phyloP scores from a whole-genome alignment of 2,329 filamentous ascomycete species.

The Calonectria leucothoes region DNA sequence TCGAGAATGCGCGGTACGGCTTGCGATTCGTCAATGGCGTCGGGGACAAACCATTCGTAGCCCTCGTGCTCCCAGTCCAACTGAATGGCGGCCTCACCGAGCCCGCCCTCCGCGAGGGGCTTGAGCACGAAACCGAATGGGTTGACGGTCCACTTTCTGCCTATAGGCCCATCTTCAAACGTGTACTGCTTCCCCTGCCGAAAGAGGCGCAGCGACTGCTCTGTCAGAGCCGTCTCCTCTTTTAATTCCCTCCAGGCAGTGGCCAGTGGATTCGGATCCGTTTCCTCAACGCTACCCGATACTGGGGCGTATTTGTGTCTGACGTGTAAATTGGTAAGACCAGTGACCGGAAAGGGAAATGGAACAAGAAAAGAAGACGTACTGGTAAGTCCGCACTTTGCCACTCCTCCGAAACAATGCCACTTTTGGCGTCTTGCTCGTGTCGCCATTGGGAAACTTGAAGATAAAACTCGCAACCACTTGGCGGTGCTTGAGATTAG shows the following conservation, averaged over 20 bases:
- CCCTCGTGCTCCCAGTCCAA: slow-evolving; percentile 73
- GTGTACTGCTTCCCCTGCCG: slow-evolving; percentile 69
- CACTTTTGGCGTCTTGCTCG: slow-evolving; percentile 56
- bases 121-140: slow-evolving; percentile 70
- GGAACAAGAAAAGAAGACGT: slow-evolving; percentile 34
- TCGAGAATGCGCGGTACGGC: slow-evolving; percentile 69
- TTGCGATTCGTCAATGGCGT: slow-evolving; percentile 58
- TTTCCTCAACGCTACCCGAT: slow-evolving; percentile 68
- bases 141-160: slow-evolving; percentile 71
- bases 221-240: slow-evolving; percentile 70
- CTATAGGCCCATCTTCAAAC: slow-evolving; percentile 64
- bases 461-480: slow-evolving; percentile 66
- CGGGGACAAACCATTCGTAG: slow-evolving; percentile 68
- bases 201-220: slow-evolving; percentile 59
- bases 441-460: slow-evolving; percentile 52
- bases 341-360: neutral
- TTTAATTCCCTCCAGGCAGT: slow-evolving; percentile 72
- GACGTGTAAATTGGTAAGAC: neutral
- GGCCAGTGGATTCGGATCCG: slow-evolving; percentile 62
- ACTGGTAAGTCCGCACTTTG: slow-evolving; percentile 71
- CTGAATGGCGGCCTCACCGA: slow-evolving; percentile 59
- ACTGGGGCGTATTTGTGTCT: slow-evolving; percentile 71
- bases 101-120: slow-evolving; percentile 32
- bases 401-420: slow-evolving; percentile 72
- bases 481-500: slow-evolving; percentile 43